Evolutionary conservation across 495 filamentous ascomycete species (phyloP), one percentile per base, ranked within the genome.

Genomic region (Corynascus novoguineensis): DNA sequence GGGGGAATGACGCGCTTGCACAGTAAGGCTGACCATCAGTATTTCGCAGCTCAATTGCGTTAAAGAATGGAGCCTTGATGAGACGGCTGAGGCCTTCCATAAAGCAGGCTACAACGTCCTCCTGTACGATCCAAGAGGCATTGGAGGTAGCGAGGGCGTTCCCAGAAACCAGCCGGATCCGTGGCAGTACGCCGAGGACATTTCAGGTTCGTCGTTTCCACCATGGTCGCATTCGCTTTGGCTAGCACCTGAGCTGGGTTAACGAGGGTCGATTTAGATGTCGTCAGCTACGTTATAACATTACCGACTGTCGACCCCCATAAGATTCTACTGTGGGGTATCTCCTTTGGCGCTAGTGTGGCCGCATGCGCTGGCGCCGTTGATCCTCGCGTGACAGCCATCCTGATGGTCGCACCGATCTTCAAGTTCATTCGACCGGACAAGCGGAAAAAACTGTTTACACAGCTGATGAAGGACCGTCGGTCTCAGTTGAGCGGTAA

Each of bases 291-390:
- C 22, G 59, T 77, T 3, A 35, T 32, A 4, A 59, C 28, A 4
- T 64, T 58, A 3, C 60, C 72, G 0, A 49, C 34, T 17, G 71
- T 77, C 8, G 70, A 76, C 42, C 9, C 57, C 4, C 1, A n/a
- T 0, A 70, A 76, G 8, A 62, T 79, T 2, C 32, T 57, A 0
- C 77, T 83, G 64, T 83, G 75, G 68, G 73, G 75, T 3, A 67
- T 82, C 46, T 78, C 81, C 7, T 62, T 74, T 41, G 73, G 65
- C 5, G 73, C 37, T 15, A 40, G 24, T 5, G 59, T 67, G 49
- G 31, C 37, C 46, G 32, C 7, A 2, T 25, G 56, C 57, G 17
- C 56, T 44, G 57, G 41, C 7, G 50, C 50, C 15, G 57, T 55
- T 14, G 57, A 54, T 27, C 50, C 15, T n/a, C n/a, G n/a, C n/a